These are phyloP conservation scores for Talaromyces sp. DNA, from an alignment of 2,329 filamentous ascomycete genomes.

Conservation along the genomic window DNA sequence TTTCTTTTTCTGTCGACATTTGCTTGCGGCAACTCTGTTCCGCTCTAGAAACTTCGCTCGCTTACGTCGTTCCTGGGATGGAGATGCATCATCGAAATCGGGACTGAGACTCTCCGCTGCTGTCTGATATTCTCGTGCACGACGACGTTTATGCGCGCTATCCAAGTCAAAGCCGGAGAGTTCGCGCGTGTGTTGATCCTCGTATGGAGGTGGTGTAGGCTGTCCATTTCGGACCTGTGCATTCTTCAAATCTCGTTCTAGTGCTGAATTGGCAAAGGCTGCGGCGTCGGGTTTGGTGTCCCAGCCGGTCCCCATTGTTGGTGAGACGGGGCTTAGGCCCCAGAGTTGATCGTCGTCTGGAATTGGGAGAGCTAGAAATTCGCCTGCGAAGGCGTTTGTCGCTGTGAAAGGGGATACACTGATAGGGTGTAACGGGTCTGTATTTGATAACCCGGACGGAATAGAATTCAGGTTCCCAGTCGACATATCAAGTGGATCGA, in stretches of 20 bases:
- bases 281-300: slow-evolving; percentile 28
- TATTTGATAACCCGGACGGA: slow-evolving; percentile 9
- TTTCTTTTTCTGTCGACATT: slow-evolving; percentile 66
- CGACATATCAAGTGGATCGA: slow-evolving; percentile 14
- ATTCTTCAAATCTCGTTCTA: slow-evolving; percentile 38
- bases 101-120: slow-evolving; percentile 26
- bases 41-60: slow-evolving; percentile 59
- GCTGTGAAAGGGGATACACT: slow-evolving; percentile 18
- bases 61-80: slow-evolving; percentile 41
- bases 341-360: slow-evolving; percentile 36
- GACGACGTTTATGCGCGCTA: slow-evolving; percentile 19
- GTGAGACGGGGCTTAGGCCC: slow-evolving; percentile 34
- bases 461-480: slow-evolving; percentile 19
- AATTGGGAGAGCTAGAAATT: slow-evolving; percentile 33
- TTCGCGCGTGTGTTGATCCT: slow-evolving; percentile 27
- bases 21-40: slow-evolving; percentile 62
- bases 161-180: slow-evolving; percentile 23
- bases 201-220: slow-evolving; percentile 40
- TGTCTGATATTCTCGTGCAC: slow-evolving; percentile 17
- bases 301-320: slow-evolving; percentile 28
- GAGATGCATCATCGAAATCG: slow-evolving; percentile 25
- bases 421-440: slow-evolving; percentile 12
- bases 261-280: slow-evolving; percentile 26
- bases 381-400: slow-evolving; percentile 27
- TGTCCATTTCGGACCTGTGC: slow-evolving; percentile 43